Base-by-base conservation (phyloP, 1,139 yeast species). In the Suhomyces yuchorum region DNA sequence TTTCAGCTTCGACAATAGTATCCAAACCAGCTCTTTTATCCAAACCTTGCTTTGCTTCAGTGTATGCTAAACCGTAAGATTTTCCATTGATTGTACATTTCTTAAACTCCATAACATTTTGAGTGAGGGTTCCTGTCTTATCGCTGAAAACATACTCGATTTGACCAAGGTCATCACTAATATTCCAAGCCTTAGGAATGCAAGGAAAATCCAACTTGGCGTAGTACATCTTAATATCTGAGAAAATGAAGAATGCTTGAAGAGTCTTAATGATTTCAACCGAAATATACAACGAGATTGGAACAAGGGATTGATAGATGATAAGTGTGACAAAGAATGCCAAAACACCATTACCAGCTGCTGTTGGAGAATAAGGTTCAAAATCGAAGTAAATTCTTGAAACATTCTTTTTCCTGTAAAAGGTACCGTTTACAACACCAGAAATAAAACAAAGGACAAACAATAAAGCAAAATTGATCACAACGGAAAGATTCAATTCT, bases 91-190 rank as follows among this genome's bases (percentile, higher is more conserved):
- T 86, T 2, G 97, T 84, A 65, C 96, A 88, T 66, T 93, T 93
- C 60, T 90, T 90, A 70, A 92, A 92, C 67, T 92, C 97, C 99
- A 93, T 93, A 37, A 92, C 88, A 63, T 93, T 93, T 66, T 92
- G 98, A 2, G 99, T 93, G 58, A 93, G 75, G 0, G 99, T 93
- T 51, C 99, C 99, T 0, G 99, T 93, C 68, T 93, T 93, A 69
- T 93, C 99, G 62, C 96, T 88, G 68, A 93, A 93, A 41, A 93
- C 84, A 63, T 92, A 93, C 66, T 93, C 98, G 58, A 93, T 87
- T 68, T 93, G 99, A 28, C 99, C 99, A 61, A 93, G 76, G 67
- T 93, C 99, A 70, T 93, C 99, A 11, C 97, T 90, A 47, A 93
- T 92, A 63, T 87, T 90, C 99, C 99, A 93, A 0, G 97, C 81